Percentiles rank a stretch among this genome's conserved stretches.
Evolutionary conservation across 129 eudicot species (phyloP).

Genomic region (Artemisia argyi): DNA sequence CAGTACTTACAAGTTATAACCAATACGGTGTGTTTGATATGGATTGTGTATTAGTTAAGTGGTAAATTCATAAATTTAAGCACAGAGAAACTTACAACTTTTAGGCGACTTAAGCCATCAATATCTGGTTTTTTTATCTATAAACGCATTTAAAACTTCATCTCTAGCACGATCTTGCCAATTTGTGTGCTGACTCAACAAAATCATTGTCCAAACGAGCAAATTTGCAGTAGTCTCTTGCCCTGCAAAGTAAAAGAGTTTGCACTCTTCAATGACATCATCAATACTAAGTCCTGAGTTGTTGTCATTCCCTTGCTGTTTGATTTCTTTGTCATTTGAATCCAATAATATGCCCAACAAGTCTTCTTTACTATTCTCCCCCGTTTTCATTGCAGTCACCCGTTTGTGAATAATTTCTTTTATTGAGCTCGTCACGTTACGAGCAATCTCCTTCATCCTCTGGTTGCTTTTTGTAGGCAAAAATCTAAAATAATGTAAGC

Average conservation of each 20-base stretch:
- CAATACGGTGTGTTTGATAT: too few species aligned
- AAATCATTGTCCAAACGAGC: neutral
- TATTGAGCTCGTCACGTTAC: conserved; percentile 22
- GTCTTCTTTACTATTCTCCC: conserved; percentile 11
- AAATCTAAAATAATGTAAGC: conserved; percentile 25
- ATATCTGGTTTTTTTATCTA: too few species aligned
- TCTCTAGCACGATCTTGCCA: too few species aligned
- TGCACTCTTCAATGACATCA: conserved; percentile 30
- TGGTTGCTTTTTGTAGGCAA: conserved; percentile 31
- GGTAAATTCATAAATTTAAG: neutral
- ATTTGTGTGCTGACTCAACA: too few species aligned
- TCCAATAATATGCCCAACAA: conserved; percentile 26
- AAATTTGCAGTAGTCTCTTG: conserved; percentile 29
- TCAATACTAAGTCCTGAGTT: conserved; percentile 18
- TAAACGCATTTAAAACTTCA: too few species aligned
- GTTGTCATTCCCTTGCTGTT: neutral
- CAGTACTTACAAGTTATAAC: neutral
- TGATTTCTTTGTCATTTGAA: conserved; percentile 23
- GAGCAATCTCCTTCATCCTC: conserved; percentile 26
- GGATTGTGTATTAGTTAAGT: too few species aligned
- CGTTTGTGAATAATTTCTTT: conserved; percentile 20
- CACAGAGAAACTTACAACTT: conserved; percentile 16
- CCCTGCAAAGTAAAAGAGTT: conserved; percentile 28
- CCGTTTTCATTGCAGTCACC: neutral
- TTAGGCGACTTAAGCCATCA: neutral